phyloP scores from a whole-genome alignment of 345 rosid genomes.

The Salix exigua region DNA sequence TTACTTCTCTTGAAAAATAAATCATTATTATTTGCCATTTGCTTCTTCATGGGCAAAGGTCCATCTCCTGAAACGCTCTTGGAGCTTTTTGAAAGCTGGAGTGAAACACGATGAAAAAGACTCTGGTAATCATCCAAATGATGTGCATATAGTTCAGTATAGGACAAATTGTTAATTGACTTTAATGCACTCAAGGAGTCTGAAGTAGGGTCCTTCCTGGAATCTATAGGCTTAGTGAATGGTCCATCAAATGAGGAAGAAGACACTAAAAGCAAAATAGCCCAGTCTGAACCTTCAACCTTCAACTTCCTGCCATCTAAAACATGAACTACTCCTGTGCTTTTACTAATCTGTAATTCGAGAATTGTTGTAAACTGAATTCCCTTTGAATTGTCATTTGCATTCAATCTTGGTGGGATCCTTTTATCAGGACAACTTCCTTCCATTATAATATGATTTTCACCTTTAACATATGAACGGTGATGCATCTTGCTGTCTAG shows the following conservation, averaged over 20 bases:
- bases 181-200: conserved; percentile 42
- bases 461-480: conserved; percentile 41
- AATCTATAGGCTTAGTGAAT: conserved; percentile 60
- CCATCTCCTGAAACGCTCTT: conserved; percentile 19
- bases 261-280: conserved; percentile 51
- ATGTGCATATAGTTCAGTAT: conserved; percentile 55
- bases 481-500: conserved; percentile 62
- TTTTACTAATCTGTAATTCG: conserved; percentile 57
- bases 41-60: conserved; percentile 10
- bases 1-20: conserved; percentile 13
- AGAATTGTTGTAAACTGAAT: conserved; percentile 64
- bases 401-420: conserved; percentile 39
- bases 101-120: conserved; percentile 69
- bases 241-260: conserved; percentile 88
- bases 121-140: conserved; percentile 74
- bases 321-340: conserved; percentile 40
- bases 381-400: conserved; percentile 51
- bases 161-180: conserved; percentile 44
- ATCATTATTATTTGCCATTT: conserved; percentile 14
- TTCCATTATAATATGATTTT: conserved; percentile 54
- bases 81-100: conserved; percentile 53
- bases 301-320: conserved; percentile 58
- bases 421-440: conserved; percentile 77
- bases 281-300: conserved; percentile 79
- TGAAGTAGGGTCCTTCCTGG: conserved; percentile 56